Conservation (phyloP, 2,329 filamentous ascomycete genomes). For the Pseudogymnoascus sp. region DNA sequence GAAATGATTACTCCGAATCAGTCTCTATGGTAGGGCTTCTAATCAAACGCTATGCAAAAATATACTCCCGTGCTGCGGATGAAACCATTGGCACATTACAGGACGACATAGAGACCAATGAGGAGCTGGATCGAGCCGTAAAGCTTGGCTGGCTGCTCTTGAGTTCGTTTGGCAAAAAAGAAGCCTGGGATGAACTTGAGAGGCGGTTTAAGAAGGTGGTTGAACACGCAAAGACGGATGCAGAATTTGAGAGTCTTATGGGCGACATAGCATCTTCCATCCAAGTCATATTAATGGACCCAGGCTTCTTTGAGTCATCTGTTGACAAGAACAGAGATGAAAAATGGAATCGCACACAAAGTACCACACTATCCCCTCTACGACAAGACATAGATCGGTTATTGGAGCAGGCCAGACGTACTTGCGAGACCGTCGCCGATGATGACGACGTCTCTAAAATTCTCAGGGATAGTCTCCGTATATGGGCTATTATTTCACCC, state of each 20-base stretch:
- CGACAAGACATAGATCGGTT: constrained; percentile 66
- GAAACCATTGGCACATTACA: constrained; percentile 59
- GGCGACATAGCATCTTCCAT: constrained; percentile 64
- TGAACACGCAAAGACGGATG: constrained; percentile 66
- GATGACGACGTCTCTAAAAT: constrained; percentile 68
- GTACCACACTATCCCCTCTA: constrained; percentile 55
- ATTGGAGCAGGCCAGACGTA: constrained; percentile 58
- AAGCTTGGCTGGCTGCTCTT: constrained; percentile 75
- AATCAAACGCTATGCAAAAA: constrained; percentile 67
- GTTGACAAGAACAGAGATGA: constrained; percentile 20
- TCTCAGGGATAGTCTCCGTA: constrained; percentile 54
- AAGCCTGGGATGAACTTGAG: constrained; percentile 71
- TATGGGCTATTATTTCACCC: constrained; percentile 64
- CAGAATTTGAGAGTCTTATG: constrained; percentile 73
- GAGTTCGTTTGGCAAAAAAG: constrained; percentile 65
- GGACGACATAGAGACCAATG: constrained; percentile 65
- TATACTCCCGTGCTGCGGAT: constrained; percentile 67
- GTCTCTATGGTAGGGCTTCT: constrained; percentile 71
- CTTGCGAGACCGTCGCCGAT: constrained; percentile 58
- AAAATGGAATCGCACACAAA: constrained; percentile 25
- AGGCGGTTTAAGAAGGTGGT: constrained; percentile 61
- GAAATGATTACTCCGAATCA: constrained; percentile 76
- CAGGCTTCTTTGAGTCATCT: constrained; percentile 72
- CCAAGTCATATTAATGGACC: constrained; percentile 76
- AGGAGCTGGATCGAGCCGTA: constrained; percentile 65